Base-by-base conservation (phyloP, 2,329 filamentous ascomycete genomes). In the Colletotrichum sidae region DNA sequence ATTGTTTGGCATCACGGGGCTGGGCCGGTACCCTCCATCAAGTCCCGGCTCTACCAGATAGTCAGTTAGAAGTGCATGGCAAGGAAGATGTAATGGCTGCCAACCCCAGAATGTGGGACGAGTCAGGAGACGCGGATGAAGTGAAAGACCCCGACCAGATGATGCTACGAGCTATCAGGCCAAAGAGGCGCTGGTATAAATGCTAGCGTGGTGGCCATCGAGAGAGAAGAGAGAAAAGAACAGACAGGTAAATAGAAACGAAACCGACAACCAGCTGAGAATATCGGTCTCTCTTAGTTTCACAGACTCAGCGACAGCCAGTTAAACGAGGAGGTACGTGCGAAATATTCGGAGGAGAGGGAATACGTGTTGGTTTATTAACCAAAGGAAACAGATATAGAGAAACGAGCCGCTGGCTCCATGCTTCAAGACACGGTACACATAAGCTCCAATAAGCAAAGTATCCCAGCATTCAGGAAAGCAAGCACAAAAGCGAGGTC, bases 61-160 rank as follows among this genome's bases (percentile, higher is more conserved):
- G 42, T 39, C 59, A 62, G 58, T 34, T 25, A 65, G 39, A 55
- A 45, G 13, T 44, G 44, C 37, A 8, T 60, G 49, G 54, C 49
- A 15, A 49, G 59, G 60, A 47, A 35, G 49, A 34, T 37, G 42
- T 53, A 12, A 33, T 41, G 64, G 50, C 44, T 54, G 35, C 54
- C 59, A 54, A 42, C 54, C 60, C 54, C 55, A 42, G 60, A 41
- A 55, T 41, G 65, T 65, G 45, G 49, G 64, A 67, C 59, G 60
- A 67, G 64, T 67, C 64, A 67, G 64, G 60, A 67, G 64, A 65
- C 53, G 54, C 55, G 55, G 49, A 49, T 46, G 60, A 51, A 67
- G 60, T 55, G 59, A 67, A 49, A 58, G 42, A 50, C 54, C 42
- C 46, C 44, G 53, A 47, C 60, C 55, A 65, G 60, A 54, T 67